Percentiles rank a stretch among this genome's conserved stretches.
phyloP scores from a whole-genome alignment of 1,139 yeast species.

The Protomyces pachydermus region DNA sequence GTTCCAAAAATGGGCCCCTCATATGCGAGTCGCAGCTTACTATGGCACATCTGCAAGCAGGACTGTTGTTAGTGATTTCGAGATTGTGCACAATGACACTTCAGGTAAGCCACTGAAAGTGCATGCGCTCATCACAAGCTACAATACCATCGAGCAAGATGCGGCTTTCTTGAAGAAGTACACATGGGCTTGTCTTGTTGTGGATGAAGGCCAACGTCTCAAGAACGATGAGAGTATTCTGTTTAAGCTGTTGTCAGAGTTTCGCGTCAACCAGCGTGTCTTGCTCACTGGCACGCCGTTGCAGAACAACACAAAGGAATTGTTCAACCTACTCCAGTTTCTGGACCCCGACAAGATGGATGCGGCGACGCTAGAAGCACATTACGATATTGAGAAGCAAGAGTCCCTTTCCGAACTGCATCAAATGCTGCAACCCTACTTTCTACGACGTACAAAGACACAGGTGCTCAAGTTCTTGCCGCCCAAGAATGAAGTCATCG shows the following conservation, averaged over 20 bases:
- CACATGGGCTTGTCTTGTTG: constrained; percentile 80
- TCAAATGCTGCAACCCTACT: constrained; percentile 29
- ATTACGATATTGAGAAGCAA: constrained; percentile 25
- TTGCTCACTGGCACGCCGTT: constrained; percentile 85
- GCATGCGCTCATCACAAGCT: constrained; percentile 72
- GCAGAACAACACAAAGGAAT: constrained; percentile 77
- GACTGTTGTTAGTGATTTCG: constrained; percentile 59
- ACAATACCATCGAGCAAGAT: constrained; percentile 73
- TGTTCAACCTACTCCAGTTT: constrained; percentile 38
- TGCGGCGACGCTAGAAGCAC: constrained; percentile 23
- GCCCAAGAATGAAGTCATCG: constrained; percentile 32
- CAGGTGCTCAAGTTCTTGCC: constrained; percentile 33
- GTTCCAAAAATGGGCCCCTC: constrained; percentile 84
- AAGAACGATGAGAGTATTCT: constrained; percentile 72
- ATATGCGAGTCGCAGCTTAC: constrained; percentile 57
- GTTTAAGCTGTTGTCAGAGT: constrained; percentile 65
- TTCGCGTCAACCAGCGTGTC: constrained; percentile 68
- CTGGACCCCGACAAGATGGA: constrained; percentile 30
- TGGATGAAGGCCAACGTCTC: constrained; percentile 88
- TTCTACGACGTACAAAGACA: constrained; percentile 32
- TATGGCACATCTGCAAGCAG: constrained; percentile 61
- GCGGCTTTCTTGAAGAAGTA: constrained; percentile 60
- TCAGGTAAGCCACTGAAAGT: constrained; percentile 51
- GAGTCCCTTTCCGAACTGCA: constrained; percentile 31
- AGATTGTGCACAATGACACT: constrained; percentile 46